Percentiles rank a stretch among this genome's conserved stretches.
Evolutionary conservation across 2,329 filamentous ascomycete species (phyloP).

Genomic region (Aspergillus cejpii): DNA sequence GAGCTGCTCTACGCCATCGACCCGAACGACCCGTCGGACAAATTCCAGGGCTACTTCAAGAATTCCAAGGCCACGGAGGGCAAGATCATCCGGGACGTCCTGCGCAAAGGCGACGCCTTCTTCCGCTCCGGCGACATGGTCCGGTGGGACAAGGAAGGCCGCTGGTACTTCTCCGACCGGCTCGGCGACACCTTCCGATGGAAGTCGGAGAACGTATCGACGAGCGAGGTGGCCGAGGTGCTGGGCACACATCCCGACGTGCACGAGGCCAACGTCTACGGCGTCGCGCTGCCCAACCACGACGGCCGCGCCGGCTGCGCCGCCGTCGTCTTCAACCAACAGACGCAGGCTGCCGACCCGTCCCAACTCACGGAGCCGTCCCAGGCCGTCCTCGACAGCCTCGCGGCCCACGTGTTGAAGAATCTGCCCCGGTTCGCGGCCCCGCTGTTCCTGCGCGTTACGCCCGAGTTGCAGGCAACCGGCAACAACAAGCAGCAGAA

Average conservation of each 20-base stretch:
- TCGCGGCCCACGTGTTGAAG: conserved; percentile 54
- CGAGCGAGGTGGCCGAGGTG: conserved; percentile 70
- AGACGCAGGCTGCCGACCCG: conserved; percentile 20
- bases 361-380: conserved; percentile 25
- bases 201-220: conserved; percentile 76
- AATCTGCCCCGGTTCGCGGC: conserved; percentile 66
- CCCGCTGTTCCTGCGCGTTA: conserved; percentile 68
- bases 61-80: conserved; percentile 62
- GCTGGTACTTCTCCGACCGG: conserved; percentile 69
- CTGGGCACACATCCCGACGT: conserved; percentile 61
- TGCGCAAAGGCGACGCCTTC: conserved; percentile 69
- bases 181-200: conserved; percentile 51
- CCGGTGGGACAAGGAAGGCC: conserved; percentile 62
- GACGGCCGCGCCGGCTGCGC: conserved; percentile 80
- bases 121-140: conserved; percentile 81
- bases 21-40: conserved; percentile 52
- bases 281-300: conserved; percentile 69
- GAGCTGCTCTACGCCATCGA: conserved; percentile 71
- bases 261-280: conserved; percentile 78
- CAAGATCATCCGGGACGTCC: conserved; percentile 69
- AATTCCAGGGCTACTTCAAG: conserved; percentile 77
- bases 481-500: conserved; percentile 91
- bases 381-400: conserved; percentile 47
- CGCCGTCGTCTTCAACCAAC: conserved; percentile 55
- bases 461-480: conserved; percentile 59